Base-by-base conservation (phyloP, 352 stramenopile species). In the Globisporangium alternatum region DNA sequence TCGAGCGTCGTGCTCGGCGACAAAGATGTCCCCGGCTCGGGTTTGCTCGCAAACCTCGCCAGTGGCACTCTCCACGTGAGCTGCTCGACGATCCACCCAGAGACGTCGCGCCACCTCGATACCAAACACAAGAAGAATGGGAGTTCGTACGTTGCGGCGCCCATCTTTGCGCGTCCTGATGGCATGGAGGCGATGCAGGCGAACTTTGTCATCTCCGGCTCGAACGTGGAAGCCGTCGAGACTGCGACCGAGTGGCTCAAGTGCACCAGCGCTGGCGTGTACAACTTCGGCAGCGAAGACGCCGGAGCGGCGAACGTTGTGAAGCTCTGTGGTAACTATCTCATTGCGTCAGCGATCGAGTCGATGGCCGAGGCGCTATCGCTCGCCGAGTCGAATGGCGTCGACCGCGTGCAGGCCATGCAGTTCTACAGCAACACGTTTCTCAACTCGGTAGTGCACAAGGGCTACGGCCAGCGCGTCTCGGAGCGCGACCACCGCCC, bases 291-390 rank as follows among this genome's bases (percentile, higher is more conserved):
- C 41, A 70, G 66, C 17, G 64, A 87, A 39, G 76, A 86, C 58
- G 66, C 82, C 17, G 85, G 85, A 5, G 77, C 81, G 7, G 86
- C 78, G 3, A 93, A 91, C 60, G 83, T 79, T 1, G 83, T 91
- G 9, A 95, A 95, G 65, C 71, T 95, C 7, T 89, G 77, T 41
- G 86, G 86, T 0, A 95, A 95, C 62, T 95, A 93, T 56, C 63
- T 95, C 19, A 93, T 95, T 15, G 86, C 83, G 4, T 70, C 76
- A 2, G 76, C 83, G n/a, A 95, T 95, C 49, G 86, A 95, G 67
- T 78, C 78, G 0, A 87, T 95, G 73, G 81, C 76, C 4, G 86
- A 95, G 52, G 74, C 79, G 21, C 70, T 93, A 30, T 73, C 78
- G 19, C 72, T 95, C 22, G 70, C 85, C 22, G 86, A 95, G 68